Base-by-base conservation (phyloP, 2,329 filamentous ascomycete species). In the Aspergillus pseudoterreus region DNA sequence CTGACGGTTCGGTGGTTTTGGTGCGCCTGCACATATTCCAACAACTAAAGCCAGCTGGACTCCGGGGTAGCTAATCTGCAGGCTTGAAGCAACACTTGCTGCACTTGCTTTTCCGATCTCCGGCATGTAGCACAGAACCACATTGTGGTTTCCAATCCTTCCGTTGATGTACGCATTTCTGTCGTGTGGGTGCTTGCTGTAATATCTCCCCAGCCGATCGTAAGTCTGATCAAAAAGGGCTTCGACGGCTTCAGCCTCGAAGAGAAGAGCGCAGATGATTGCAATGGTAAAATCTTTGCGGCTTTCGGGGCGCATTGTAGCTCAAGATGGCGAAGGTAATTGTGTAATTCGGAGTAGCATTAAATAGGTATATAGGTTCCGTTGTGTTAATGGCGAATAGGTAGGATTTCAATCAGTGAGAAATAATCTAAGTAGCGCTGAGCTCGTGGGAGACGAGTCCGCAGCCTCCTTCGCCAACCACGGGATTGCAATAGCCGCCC, bases 21-120 rank as follows among this genome's bases (percentile, higher is more conserved):
- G 59, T 3, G 56, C 52, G 3, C 57, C 59, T 12, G 53, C 59
- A 36, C 59, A 58, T 14, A 60, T 47, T 8, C 59, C 59, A n/a
- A 55, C 51, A 43, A 61, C 30, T 11, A 61, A 38, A n/a, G 45
- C 51, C 4, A 63, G 49, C 33, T 55, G 41, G 30, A 65, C 55
- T 2, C 30, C 27, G 2, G 19, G 17, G 24, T 45, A 50, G 21
- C 48, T 50, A 15, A 50, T 12, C 4, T 35, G 30, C 11, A 57
- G 41, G 17, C 32, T 47, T 6, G 49, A 50, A 9, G 54, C 49
- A 14, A 50, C 43, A 30, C 38, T 51, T 30, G 49, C 47, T 17
- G 54, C 52, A 5, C 21, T 42, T 19, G 4, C 22, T 43, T 57
- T 56, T 5, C 58, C 57, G 43, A 57, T 56, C 17, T 46, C 53